Conservation (phyloP, 164 flowering plant species). For the Warburgia ugandensis region DNA sequence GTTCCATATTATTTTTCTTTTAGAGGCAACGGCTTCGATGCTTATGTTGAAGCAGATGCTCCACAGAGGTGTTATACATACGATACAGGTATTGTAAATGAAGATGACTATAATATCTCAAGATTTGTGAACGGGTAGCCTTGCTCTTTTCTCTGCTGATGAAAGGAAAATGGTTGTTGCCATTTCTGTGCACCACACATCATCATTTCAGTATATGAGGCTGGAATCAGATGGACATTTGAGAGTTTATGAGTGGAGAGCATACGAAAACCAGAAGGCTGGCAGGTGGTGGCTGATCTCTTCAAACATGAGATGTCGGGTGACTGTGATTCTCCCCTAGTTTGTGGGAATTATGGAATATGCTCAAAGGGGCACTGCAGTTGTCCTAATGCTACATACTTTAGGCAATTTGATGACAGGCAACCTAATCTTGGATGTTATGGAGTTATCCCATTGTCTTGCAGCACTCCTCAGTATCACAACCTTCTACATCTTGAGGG, state of each 20-base stretch:
- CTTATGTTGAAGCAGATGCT: not conserved
- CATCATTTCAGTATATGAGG: too few relatives aligned
- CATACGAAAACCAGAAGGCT: not conserved
- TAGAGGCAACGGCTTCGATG: not conserved
- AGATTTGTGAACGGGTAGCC: not conserved
- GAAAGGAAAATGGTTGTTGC: not conserved
- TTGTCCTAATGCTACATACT: conserved; percentile 17
- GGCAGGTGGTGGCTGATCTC: not conserved
- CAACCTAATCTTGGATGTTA: conserved; percentile 17
- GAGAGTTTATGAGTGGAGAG: not conserved
- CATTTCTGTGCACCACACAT: too few relatives aligned
- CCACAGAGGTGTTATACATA: not conserved
- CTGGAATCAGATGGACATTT: not conserved
- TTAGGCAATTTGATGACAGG: conserved; percentile 9
- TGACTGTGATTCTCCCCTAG: conserved; percentile 14
- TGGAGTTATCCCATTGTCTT: conserved; percentile 9
- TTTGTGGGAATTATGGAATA: conserved; percentile 20
- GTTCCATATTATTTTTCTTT: not conserved
- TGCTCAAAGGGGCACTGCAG: conserved; percentile 18
- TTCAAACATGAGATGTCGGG: not conserved
- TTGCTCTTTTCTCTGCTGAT: not conserved
- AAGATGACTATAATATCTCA: not conserved
- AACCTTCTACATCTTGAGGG: conserved; percentile 7
- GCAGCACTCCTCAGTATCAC: conserved; percentile 10
- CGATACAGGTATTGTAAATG: not conserved